These are phyloP conservation scores for Hemisphaericaspora subhashii DNA, from an alignment of 1,139 yeast genomes.

Conservation along the genomic window DNA sequence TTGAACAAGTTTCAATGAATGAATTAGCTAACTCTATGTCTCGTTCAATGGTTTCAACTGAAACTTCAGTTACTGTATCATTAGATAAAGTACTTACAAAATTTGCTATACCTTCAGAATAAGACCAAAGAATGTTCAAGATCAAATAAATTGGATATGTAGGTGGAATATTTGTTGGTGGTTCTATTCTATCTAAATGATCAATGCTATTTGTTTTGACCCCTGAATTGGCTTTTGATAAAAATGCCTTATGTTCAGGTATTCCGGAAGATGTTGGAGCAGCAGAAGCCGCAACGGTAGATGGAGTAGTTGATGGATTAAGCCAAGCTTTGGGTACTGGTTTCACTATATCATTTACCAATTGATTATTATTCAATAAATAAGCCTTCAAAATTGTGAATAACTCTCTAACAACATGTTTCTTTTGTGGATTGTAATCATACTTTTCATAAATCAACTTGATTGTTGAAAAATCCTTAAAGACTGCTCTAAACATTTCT, in stretches of 20 bases:
- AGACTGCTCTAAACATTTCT: conserved; percentile 66
- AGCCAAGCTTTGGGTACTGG: conserved; percentile 15
- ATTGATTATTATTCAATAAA: conserved; percentile 28
- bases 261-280: conserved; percentile 6
- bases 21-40: conserved; percentile 40
- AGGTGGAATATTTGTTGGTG: conserved; percentile 60
- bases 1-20: conserved; percentile 45
- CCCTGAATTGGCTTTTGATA: conserved; percentile 28
- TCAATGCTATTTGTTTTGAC: conserved; percentile 65
- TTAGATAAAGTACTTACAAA: conserved; percentile 47
- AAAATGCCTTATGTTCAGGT: conserved; percentile 10
- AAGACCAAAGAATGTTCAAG: conserved; percentile 50
- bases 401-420: conserved; percentile 61
- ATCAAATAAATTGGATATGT: conserved; percentile 65
- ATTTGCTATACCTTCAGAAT: conserved; percentile 70
- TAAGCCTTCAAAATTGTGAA: conserved; percentile 45
- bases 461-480: conserved; percentile 55
- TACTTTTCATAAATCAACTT: conserved; percentile 57
- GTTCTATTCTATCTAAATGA: conserved; percentile 72
- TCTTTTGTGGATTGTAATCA: conserved; percentile 58
- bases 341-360: conserved; percentile 38
- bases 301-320: not conserved
- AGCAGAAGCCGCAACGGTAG: not conserved
- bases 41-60: conserved; percentile 25
- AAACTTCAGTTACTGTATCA: conserved; percentile 21